Evolutionary conservation across 805 yeast species (phyloP).

Genomic region (Suhomyces pyralidae): DNA sequence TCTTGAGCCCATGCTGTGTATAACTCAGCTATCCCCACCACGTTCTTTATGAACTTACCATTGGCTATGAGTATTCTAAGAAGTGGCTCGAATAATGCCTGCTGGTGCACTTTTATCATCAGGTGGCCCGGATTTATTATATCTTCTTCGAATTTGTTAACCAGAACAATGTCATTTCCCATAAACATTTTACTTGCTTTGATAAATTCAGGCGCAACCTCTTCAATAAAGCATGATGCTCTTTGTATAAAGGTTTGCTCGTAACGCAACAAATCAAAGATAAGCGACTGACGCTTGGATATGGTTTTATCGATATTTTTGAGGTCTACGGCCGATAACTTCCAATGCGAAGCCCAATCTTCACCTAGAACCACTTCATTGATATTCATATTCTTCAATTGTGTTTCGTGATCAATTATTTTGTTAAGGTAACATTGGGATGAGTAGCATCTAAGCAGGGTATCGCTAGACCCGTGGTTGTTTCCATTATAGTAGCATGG

Average conservation of each 20-base stretch:
- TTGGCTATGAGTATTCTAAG: conserved; percentile 53
- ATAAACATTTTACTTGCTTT: conserved; percentile 26
- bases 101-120: conserved; percentile 54
- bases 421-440: conserved; percentile 31
- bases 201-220: conserved; percentile 40
- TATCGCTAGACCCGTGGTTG: conserved; percentile 13
- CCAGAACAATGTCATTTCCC: conserved; percentile 16
- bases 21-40: conserved; percentile 52
- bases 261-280: conserved; percentile 69
- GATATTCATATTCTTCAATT: conserved; percentile 17
- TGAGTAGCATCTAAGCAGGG: conserved; percentile 28
- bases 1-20: conserved; percentile 61
- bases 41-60: conserved; percentile 61
- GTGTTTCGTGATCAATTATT: conserved; percentile 24
- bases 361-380: conserved; percentile 30
- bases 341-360: conserved; percentile 71
- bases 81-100: conserved; percentile 54
- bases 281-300: conserved; percentile 66
- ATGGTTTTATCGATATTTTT: conserved; percentile 48
- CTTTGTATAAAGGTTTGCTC: conserved; percentile 70
- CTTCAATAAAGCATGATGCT: conserved; percentile 58
- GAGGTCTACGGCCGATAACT: conserved; percentile 52
- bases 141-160: conserved; percentile 53
- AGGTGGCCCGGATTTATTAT: conserved; percentile 58
- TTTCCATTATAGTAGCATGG: conserved; percentile 42